Evolutionary conservation across 768 basidiomycete genomes (phyloP).

Genomic region (Tylopilus balloui): DNA sequence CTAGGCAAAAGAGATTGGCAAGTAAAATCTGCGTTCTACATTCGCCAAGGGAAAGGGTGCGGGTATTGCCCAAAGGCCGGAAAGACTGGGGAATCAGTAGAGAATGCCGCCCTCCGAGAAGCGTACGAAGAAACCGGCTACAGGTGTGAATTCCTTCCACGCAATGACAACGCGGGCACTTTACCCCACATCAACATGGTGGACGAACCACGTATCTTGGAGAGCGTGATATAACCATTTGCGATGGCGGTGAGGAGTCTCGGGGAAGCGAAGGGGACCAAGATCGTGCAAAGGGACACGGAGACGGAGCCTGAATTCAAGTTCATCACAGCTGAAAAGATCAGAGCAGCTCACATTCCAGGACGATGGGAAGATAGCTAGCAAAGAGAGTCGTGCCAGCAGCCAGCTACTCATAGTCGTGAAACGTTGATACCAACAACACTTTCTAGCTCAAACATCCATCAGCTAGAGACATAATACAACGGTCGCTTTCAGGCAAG

Average conservation of each 20-base stretch:
- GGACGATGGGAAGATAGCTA: slow-evolving; percentile 24
- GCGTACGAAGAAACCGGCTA: slow-evolving; percentile 67
- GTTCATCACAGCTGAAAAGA: slow-evolving; percentile 36
- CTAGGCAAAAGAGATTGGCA: slow-evolving; percentile 3
- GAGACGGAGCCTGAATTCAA: slow-evolving; percentile 38
- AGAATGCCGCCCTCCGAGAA: slow-evolving; percentile 52
- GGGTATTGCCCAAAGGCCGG: slow-evolving; percentile 56
- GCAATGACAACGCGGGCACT: slow-evolving; percentile 53
- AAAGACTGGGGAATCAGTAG: slow-evolving; percentile 55
- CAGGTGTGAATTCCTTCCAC: slow-evolving; percentile 45
- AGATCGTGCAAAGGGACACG: slow-evolving; percentile 42
- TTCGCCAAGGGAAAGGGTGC: slow-evolving; percentile 11
- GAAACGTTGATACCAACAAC: not conserved
- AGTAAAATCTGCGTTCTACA: slow-evolving; percentile 19
- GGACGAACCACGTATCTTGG: slow-evolving; percentile 19
- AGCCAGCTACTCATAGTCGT: not conserved
- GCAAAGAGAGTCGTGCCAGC: not conserved
- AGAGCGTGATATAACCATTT: slow-evolving; percentile 32
- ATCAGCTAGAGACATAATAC: too few relatives aligned
- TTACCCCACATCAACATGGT: slow-evolving; percentile 38
- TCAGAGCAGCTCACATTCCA: slow-evolving; percentile 35
- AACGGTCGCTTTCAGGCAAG: too few relatives aligned
- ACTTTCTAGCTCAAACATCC: not conserved
- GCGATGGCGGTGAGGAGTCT: slow-evolving; percentile 31
- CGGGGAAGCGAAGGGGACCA: slow-evolving; percentile 29